phyloP scores from a whole-genome alignment of 2,329 filamentous ascomycete species.

The Fusarium pseudocircinatum region DNA sequence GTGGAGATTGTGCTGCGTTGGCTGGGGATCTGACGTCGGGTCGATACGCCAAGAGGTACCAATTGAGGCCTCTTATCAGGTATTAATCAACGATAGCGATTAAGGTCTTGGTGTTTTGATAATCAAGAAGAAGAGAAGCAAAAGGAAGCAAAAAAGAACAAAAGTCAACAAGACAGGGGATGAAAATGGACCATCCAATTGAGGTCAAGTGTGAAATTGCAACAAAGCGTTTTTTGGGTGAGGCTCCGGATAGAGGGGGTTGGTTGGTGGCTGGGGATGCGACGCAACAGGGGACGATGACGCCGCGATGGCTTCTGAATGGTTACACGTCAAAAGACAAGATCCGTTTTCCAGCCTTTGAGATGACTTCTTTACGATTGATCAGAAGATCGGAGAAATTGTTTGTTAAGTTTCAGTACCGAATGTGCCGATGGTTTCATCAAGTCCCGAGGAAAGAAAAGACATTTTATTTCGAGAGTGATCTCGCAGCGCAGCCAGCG shows the following conservation, averaged over 20 bases:
- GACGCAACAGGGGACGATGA: slow-evolving; percentile 17
- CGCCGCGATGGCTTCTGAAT: slow-evolving; percentile 24
- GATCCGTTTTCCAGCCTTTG: slow-evolving; percentile 12
- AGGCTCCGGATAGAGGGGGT: slow-evolving; percentile 32
- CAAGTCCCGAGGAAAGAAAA: slow-evolving; percentile 31
- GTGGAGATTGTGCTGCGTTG: slow-evolving; percentile 30
- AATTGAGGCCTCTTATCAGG: slow-evolving; percentile 9
- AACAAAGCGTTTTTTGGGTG: slow-evolving; percentile 11
- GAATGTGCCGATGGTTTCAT: neutral
- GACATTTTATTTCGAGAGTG: slow-evolving; percentile 44
- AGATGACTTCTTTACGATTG: slow-evolving; percentile 2
- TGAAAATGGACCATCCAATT: slow-evolving; percentile 13
- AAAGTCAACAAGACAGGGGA: slow-evolving; percentile 11
- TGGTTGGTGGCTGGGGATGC: slow-evolving; percentile 35
- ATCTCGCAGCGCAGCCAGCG: slow-evolving; percentile 30
- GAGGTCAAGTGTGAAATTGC: slow-evolving; percentile 13
- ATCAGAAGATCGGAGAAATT: slow-evolving; percentile 6
- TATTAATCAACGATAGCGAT: neutral
- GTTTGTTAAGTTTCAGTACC: neutral
- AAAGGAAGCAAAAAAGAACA: neutral
- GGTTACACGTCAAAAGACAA: slow-evolving; percentile 25
- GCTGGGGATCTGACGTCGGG: slow-evolving; percentile 20
- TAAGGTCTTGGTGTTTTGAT: neutral
- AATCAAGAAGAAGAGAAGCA: neutral
- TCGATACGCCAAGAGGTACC: slow-evolving; percentile 10